These are phyloP conservation scores for Diversispora epigaea DNA, from an alignment of 192 early-diverging fungal species.

Conservation along the genomic window DNA sequence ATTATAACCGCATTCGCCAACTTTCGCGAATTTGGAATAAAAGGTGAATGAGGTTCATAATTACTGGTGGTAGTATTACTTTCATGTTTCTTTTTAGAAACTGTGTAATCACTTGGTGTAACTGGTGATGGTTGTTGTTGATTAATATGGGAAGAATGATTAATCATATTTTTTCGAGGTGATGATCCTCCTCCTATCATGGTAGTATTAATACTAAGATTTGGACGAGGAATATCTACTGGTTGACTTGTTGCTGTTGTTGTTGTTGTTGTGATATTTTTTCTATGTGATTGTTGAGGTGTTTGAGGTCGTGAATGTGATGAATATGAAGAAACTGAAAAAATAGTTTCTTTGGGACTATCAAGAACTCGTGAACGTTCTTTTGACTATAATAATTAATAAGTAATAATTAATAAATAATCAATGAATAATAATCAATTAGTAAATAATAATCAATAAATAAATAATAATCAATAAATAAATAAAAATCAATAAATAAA, in stretches of 20 bases:
- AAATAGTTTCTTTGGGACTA: not conserved
- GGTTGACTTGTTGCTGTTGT: not conserved
- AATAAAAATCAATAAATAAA: too few species aligned
- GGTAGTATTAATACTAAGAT: slow-evolving; percentile 18
- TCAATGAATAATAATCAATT: too few species aligned
- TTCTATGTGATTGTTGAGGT: not conserved
- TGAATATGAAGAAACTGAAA: not conserved
- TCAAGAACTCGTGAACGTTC: slow-evolving; percentile 2
- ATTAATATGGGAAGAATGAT: not conserved
- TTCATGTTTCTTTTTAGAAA: slow-evolving; percentile 40
- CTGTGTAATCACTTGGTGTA: slow-evolving; percentile 42
- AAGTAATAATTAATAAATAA: too few species aligned
- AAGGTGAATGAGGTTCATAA: slow-evolving; percentile 28
- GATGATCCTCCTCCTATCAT: not conserved
- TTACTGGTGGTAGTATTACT: slow-evolving; percentile 30
- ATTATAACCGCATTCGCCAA: slow-evolving; percentile 46
- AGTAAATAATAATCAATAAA: too few species aligned
- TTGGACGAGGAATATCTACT: slow-evolving; percentile 5
- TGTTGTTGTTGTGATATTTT: slow-evolving; percentile 3
- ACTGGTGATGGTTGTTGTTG: slow-evolving; percentile 7
- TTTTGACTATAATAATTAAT: slow-evolving; percentile 6
- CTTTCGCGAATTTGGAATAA: slow-evolving; percentile 33
- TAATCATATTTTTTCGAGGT: slow-evolving; percentile 23
- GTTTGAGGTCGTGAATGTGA: too few species aligned
- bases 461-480: too few species aligned